Conservation (phyloP, 2,329 filamentous ascomycete genomes). For the Penicillium olsonii region DNA sequence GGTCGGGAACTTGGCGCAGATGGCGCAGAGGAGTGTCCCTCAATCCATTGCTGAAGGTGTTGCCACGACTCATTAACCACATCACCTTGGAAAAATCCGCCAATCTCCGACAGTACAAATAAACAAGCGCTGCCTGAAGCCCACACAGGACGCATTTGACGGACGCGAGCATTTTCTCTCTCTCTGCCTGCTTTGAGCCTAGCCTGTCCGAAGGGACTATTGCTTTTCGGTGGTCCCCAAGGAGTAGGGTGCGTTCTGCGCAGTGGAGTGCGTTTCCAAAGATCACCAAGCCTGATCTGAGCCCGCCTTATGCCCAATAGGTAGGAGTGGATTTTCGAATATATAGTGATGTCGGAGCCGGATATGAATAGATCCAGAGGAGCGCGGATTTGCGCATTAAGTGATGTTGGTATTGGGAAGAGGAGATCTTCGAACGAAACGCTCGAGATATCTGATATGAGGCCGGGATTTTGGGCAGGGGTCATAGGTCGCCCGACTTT, state of each 20-base stretch:
- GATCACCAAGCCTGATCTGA: slow-evolving; percentile 76
- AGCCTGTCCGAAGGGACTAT: slow-evolving; percentile 60
- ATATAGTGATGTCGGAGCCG: slow-evolving; percentile 71
- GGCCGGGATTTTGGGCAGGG: slow-evolving; percentile 21
- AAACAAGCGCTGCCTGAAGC: slow-evolving; percentile 83
- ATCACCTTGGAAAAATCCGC: slow-evolving; percentile 86
- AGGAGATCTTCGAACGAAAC: slow-evolving; percentile 73
- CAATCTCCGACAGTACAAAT: slow-evolving; percentile 85
- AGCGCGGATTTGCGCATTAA: slow-evolving; percentile 73
- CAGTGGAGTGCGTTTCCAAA: slow-evolving; percentile 83
- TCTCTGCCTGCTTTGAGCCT: slow-evolving; percentile 64
- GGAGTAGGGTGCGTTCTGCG: slow-evolving; percentile 76
- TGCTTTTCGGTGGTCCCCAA: slow-evolving; percentile 64
- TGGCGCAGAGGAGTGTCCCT: slow-evolving; percentile 40
- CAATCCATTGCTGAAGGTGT: slow-evolving; percentile 75
- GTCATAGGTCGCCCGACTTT: slow-evolving; percentile 33
- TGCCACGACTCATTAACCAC: slow-evolving; percentile 80
- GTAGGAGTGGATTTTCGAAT: slow-evolving; percentile 84
- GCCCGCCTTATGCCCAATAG: slow-evolving; percentile 81
- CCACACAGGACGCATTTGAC: slow-evolving; percentile 80
- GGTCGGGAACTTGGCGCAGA: slow-evolving; percentile 39
- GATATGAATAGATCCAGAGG: slow-evolving; percentile 88
- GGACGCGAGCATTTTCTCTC: slow-evolving; percentile 63
- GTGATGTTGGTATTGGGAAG: slow-evolving; percentile 71
- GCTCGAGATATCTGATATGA: slow-evolving; percentile 42